These are phyloP conservation scores for Parmales sp. DNA, from an alignment of 108 stramenopile species.

Conservation along the genomic window DNA sequence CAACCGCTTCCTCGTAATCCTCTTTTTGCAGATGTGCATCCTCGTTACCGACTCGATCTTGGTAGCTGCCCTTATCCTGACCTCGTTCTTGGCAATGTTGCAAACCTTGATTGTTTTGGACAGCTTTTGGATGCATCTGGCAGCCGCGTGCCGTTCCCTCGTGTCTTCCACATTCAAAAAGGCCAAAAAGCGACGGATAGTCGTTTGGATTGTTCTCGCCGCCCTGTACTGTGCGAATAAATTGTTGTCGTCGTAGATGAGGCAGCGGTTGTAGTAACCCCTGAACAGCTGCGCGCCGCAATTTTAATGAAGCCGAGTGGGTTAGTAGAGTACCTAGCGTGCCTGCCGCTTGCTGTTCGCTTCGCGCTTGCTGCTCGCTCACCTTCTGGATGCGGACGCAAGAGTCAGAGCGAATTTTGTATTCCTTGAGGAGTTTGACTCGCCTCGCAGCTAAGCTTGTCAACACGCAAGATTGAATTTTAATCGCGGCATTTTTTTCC, in stretches of 20 bases:
- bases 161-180: not conserved
- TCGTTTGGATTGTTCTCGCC: not conserved
- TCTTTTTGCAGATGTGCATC: not conserved
- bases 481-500: not conserved
- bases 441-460: not conserved
- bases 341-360: no score
- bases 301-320: no score
- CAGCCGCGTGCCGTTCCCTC: slow-evolving; percentile 2
- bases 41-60: not conserved
- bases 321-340: no score
- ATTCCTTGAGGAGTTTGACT: not conserved
- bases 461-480: not conserved
- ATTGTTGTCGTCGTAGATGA: not conserved
- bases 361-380: no score
- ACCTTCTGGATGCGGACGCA: slow-evolving; percentile 3
- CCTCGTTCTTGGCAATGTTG: not conserved
- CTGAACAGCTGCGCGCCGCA: no score
- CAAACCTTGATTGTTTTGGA: no score
- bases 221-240: not conserved
- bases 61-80: not conserved
- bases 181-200: not conserved
- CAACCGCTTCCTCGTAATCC: not conserved
- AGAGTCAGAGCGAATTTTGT: not conserved
- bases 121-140: not conserved
- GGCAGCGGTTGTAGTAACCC: not conserved